A percentile compares a stretch with the other conserved stretches of the same genome.
Evolutionary conservation across 2,329 filamentous ascomycete species (phyloP).

Genomic region (Diplodia mutila): DNA sequence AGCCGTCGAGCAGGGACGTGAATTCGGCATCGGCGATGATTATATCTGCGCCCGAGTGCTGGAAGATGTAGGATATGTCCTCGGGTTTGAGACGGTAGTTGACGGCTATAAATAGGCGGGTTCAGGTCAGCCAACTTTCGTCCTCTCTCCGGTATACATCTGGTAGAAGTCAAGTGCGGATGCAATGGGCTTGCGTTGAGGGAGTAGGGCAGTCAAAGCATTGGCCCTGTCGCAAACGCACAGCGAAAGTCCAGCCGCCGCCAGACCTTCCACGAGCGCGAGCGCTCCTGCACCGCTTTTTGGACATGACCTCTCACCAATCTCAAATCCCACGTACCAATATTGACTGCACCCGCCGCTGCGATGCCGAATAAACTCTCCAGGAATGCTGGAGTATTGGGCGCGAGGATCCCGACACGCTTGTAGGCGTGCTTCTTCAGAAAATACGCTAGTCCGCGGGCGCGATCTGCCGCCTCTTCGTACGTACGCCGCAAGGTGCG

Average conservation of each 20-base stretch:
- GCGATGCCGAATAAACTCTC: constrained; percentile 88
- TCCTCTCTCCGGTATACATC: neutral
- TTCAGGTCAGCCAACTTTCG: neutral
- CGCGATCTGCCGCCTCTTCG: constrained; percentile 79
- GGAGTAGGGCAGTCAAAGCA: neutral
- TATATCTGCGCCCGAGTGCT: constrained; percentile 80
- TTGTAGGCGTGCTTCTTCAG: constrained; percentile 73
- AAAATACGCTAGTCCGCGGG: constrained; percentile 86
- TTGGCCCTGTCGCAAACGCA: neutral
- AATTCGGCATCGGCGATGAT: constrained; percentile 90
- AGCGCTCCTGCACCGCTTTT: neutral
- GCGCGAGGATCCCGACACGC: constrained; percentile 81
- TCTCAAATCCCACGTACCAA: constrained; percentile 50
- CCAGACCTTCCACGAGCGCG: neutral
- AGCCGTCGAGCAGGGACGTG: constrained; percentile 68
- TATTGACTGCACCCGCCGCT: constrained; percentile 77
- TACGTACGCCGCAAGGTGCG: constrained; percentile 77
- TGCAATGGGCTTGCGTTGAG: neutral
- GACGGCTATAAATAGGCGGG: constrained; percentile 49
- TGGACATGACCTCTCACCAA: neutral
- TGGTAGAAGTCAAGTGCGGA: neutral
- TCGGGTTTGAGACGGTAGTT: constrained; percentile 79
- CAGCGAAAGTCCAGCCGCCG: neutral
- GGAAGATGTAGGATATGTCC: constrained; percentile 89
- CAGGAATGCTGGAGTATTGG: constrained; percentile 93